Percentiles rank a stretch among this genome's conserved stretches.
Conservation (phyloP, 768 basidiomycete species). For the Lactarius akahatsu region DNA sequence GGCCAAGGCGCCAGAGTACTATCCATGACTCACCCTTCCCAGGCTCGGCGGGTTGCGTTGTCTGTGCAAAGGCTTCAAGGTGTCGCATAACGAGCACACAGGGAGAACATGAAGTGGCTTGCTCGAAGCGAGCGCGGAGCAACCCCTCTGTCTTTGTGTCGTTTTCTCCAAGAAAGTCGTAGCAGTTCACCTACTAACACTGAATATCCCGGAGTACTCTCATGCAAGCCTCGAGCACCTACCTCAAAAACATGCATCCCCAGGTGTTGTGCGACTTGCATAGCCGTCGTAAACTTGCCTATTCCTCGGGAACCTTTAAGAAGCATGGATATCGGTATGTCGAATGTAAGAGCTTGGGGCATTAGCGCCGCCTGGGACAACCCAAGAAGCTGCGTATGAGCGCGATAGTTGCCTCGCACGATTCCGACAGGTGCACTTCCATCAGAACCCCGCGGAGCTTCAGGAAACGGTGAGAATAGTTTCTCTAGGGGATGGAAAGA, state of each 20-base stretch:
- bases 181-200: slow-evolving; percentile 74
- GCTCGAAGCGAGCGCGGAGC: slow-evolving; percentile 70
- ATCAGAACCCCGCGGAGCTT: slow-evolving; percentile 1
- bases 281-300: slow-evolving; percentile 73
- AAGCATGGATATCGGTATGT: slow-evolving; percentile 67
- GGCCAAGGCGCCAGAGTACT: neutral
- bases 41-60: slow-evolving; percentile 59
- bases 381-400: slow-evolving; percentile 51
- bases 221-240: slow-evolving; percentile 14
- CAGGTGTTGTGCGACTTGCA: slow-evolving; percentile 54
- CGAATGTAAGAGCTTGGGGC: slow-evolving; percentile 55
- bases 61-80: slow-evolving; percentile 74
- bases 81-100: slow-evolving; percentile 81
- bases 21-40: slow-evolving; percentile 54
- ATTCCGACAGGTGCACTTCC: neutral
- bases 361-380: slow-evolving; percentile 61
- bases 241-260: slow-evolving; percentile 85
- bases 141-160: slow-evolving; percentile 71
- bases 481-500: neutral
- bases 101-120: slow-evolving; percentile 75
- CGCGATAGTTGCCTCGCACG: slow-evolving; percentile 32
- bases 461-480: neutral
- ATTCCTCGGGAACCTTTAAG: slow-evolving; percentile 76
- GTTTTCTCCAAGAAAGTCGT: slow-evolving; percentile 75
- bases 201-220: slow-evolving; percentile 4